These are phyloP conservation scores for Phytophthora ohioensis DNA, from an alignment of 352 stramenopile genomes.

Conservation along the genomic window DNA sequence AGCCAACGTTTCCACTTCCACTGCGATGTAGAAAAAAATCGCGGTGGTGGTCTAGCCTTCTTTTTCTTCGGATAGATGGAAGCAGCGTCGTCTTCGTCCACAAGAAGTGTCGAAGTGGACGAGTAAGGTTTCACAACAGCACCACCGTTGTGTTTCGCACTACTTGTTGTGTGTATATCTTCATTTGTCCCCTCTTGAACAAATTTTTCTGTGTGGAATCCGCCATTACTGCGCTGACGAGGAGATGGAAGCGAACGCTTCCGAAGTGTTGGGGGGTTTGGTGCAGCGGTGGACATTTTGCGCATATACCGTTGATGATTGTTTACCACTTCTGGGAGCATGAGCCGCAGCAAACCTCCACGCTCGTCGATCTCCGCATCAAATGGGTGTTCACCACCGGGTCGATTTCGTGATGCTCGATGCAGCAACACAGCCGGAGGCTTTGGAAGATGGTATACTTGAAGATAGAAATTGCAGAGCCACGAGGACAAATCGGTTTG, in stretches of 20 bases:
- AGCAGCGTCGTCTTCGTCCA: conserved; percentile 20
- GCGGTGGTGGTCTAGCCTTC: conserved; percentile 12
- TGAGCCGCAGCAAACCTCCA: conserved; percentile 37
- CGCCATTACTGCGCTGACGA: conserved; percentile 4
- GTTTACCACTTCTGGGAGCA: conserved; percentile 49
- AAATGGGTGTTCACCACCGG: conserved; percentile 25
- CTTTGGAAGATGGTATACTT: conserved; percentile 59
- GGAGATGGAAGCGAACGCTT: conserved; percentile 6
- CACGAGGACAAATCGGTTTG: conserved; percentile 78
- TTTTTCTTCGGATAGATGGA: conserved; percentile 22
- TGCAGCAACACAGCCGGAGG: conserved; percentile 32
- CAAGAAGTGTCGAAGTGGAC: conserved; percentile 32
- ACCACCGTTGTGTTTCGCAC: neutral
- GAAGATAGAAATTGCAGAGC: conserved; percentile 93
- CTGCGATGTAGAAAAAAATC: conserved; percentile 25
- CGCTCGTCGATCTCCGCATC: conserved; percentile 66
- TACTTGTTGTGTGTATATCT: conserved; percentile 1
- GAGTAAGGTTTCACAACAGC: conserved; percentile 31
- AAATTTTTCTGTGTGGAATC: neutral
- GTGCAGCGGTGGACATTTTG: conserved; percentile 37
- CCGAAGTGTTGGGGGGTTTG: conserved; percentile 8
- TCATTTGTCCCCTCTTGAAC: conserved; percentile 5
- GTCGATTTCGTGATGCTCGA: conserved; percentile 7
- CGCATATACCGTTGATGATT: conserved; percentile 56
- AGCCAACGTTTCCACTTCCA: conserved; percentile 44